A percentile compares a stretch with the other conserved stretches of the same genome.
These are phyloP conservation scores for Xanthoceras sorbifolium DNA, from an alignment of 345 rosid genomes.

Conservation along the genomic window DNA sequence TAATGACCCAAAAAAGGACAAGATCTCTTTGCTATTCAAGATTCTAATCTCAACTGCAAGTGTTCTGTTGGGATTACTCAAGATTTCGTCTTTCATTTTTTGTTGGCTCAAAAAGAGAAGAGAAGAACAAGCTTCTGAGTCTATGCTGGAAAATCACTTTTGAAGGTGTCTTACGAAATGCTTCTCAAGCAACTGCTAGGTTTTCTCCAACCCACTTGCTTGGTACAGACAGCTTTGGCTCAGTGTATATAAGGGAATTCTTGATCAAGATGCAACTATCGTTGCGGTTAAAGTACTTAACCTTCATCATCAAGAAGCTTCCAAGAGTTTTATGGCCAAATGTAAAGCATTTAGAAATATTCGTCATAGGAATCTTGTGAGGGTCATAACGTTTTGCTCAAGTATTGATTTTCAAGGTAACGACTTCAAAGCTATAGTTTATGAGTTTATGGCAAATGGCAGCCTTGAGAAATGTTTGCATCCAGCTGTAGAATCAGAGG, in stretches of 20 bases:
- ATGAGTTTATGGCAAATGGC: no score
- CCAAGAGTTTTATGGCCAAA: no score
- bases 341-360: constrained; percentile 13
- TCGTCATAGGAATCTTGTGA: constrained; percentile 22
- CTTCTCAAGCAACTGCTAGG: constrained; percentile 16
- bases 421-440: constrained; percentile 23
- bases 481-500: fast-evolving
- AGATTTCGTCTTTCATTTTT: no score
- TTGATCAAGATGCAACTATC: not conserved
- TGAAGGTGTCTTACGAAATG: no score
- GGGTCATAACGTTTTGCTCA: constrained; percentile 15
- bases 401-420: constrained; percentile 16
- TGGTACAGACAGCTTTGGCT: constrained; percentile 19
- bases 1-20: not conserved
- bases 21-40: not conserved
- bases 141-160: no score
- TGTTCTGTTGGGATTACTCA: no score
- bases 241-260: constrained; percentile 22
- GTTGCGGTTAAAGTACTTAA: constrained; percentile 24
- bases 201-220: constrained; percentile 16
- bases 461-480: constrained; percentile 25
- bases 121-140: no score
- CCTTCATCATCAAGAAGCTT: not conserved
- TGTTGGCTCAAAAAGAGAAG: no score
- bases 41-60: no score